These are phyloP conservation scores for Pleurotus tuber-regium DNA, from an alignment of 768 basidiomycete species.

Conservation along the genomic window DNA sequence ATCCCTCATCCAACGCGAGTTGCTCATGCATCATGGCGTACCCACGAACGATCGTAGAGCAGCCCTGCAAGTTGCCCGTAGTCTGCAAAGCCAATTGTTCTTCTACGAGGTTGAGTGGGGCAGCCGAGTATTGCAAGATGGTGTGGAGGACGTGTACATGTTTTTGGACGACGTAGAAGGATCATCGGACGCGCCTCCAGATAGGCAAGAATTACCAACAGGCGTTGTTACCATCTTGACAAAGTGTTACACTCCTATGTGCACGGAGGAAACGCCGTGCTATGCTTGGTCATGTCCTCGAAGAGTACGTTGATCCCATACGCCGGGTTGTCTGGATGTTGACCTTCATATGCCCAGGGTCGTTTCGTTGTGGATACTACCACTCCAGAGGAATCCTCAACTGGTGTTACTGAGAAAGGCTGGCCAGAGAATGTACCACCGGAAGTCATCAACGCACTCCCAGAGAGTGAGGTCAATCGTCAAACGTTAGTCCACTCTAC, in stretches of 20 bases:
- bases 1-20: conserved; percentile 79
- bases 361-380: conserved; percentile 25
- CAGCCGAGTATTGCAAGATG: conserved; percentile 74
- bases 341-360: conserved; percentile 22
- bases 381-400: conserved; percentile 30
- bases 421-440: conserved; percentile 47
- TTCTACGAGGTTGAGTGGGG: conserved; percentile 98
- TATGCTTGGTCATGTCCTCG: conserved; percentile 83
- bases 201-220: conserved; percentile 74
- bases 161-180: conserved; percentile 84
- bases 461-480: conserved; percentile 75
- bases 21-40: conserved; percentile 71
- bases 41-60: conserved; percentile 78
- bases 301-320: conserved; percentile 37
- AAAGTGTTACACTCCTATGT: conserved; percentile 86
- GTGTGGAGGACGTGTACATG: conserved; percentile 92
- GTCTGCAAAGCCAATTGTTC: conserved; percentile 89
- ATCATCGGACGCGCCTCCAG: conserved; percentile 53
- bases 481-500: conserved; percentile 67
- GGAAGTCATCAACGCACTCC: conserved; percentile 45
- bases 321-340: not conserved
- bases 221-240: conserved; percentile 90
- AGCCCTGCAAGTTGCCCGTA: conserved; percentile 85
- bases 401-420: conserved; percentile 24
- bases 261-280: conserved; percentile 76